Evolutionary conservation across 805 yeast genomes (phyloP).

Genomic region (Cyberlindnera americana): DNA sequence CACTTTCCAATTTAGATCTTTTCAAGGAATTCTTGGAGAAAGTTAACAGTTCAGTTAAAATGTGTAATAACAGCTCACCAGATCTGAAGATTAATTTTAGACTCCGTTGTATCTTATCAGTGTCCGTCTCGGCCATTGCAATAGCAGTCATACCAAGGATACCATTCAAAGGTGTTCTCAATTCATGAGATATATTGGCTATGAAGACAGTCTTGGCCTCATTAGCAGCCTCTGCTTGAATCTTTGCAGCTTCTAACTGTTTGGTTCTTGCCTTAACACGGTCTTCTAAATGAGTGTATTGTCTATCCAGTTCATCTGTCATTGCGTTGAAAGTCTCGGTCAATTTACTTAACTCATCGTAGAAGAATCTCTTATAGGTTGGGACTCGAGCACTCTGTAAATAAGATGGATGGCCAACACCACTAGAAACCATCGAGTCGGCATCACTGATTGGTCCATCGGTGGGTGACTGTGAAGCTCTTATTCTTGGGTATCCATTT

Average conservation of each 20-base stretch:
- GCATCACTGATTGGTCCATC: slow-evolving; percentile 11
- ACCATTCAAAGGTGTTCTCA: slow-evolving; percentile 94
- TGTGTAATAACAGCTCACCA: slow-evolving; percentile 85
- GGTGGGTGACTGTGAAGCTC: slow-evolving; percentile 1
- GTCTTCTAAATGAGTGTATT: slow-evolving; percentile 81
- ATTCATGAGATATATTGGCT: slow-evolving; percentile 90
- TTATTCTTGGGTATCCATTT: slow-evolving; percentile 7
- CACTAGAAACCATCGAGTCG: slow-evolving; percentile 17
- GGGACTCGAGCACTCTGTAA: slow-evolving; percentile 42
- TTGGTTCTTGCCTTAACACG: slow-evolving; percentile 82
- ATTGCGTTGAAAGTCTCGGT: slow-evolving; percentile 87
- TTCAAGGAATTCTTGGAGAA: slow-evolving; percentile 91
- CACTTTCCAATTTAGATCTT: slow-evolving; percentile 75
- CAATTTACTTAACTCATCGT: slow-evolving; percentile 84
- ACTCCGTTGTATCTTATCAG: slow-evolving; percentile 63
- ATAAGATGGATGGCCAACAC: slow-evolving; percentile 29
- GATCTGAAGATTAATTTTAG: slow-evolving; percentile 81
- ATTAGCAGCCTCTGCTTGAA: slow-evolving; percentile 90
- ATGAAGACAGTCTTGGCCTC: slow-evolving; percentile 94
- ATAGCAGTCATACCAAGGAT: slow-evolving; percentile 94
- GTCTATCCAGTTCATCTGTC: slow-evolving; percentile 84
- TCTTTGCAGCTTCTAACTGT: slow-evolving; percentile 83
- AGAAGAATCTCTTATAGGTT: slow-evolving; percentile 46
- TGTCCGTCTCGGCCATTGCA: slow-evolving; percentile 82
- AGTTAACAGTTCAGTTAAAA: slow-evolving; percentile 84